Evolutionary conservation across 176 grass and related monocot species (phyloP).

Genomic region (Raddia guianensis): DNA sequence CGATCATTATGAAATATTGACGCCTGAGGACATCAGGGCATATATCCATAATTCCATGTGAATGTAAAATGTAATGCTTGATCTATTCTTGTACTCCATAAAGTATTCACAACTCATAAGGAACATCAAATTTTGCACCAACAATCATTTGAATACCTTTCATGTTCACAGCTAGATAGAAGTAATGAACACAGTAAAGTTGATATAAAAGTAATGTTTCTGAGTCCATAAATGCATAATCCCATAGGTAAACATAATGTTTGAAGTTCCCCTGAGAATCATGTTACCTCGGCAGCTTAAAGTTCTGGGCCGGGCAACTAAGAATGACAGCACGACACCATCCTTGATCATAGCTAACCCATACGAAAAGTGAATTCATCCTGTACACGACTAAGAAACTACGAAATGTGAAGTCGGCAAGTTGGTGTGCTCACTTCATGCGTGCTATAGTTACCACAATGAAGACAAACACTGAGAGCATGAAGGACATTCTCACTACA

Average conservation of each 20-base stretch:
- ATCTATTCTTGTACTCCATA: not conserved
- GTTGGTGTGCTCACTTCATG: conserved; percentile 51
- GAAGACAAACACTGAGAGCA: conserved; percentile 83
- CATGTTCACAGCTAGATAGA: not conserved
- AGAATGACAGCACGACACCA: conserved; percentile 8
- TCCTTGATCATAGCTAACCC: not conserved
- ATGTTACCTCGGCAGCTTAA: not conserved
- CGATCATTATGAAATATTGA: not conserved
- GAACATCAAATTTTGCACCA: not conserved
- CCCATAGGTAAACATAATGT: not conserved
- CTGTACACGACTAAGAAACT: conserved; percentile 40
- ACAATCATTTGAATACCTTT: not conserved
- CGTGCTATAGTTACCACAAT: conserved; percentile 74
- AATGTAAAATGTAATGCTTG: conserved; percentile 9
- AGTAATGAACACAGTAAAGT: conserved; percentile 1
- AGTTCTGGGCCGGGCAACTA: conserved; percentile 29
- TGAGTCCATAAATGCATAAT: not conserved
- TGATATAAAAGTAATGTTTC: conserved; percentile 6
- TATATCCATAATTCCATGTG: not conserved
- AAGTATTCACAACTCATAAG: not conserved
- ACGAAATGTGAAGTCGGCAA: conserved; percentile 60
- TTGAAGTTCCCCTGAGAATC: not conserved
- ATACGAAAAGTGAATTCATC: conserved; percentile 41
- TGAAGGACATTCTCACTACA: conserved; percentile 67
- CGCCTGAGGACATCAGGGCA: too few species aligned